phyloP scores from a whole-genome alignment of 208 protist species.

The Endotrypanum monterogeii region DNA sequence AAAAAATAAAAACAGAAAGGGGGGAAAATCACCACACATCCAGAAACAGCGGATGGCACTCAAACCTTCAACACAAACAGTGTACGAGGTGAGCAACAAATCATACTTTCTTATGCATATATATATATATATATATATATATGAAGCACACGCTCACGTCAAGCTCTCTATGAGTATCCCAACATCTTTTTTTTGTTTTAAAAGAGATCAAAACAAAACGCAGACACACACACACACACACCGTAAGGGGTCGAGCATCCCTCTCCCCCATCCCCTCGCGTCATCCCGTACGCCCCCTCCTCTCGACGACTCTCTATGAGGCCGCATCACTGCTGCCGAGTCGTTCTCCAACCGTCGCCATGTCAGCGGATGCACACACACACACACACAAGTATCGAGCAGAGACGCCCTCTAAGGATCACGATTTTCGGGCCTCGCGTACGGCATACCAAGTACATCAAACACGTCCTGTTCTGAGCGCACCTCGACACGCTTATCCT shows the following conservation, averaged over 20 bases:
- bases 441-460: slow-evolving; percentile 86
- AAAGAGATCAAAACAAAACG: no score
- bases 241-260: neutral
- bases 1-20: neutral
- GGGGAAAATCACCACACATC: neutral
- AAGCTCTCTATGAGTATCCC: no score
- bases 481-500: slow-evolving; percentile 82
- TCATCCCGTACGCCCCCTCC: neutral
- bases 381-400: no score
- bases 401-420: no score
- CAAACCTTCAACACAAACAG: no score
- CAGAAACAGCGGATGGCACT: no score
- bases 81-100: no score
- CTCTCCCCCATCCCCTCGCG: neutral
- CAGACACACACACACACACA: slow-evolving; percentile 4
- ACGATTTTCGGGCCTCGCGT: slow-evolving; percentile 84
- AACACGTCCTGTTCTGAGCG: slow-evolving; percentile 87
- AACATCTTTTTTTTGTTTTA: no score
- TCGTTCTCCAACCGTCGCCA: neutral
- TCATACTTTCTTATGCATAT: no score
- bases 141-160: no score
- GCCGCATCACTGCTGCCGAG: neutral
- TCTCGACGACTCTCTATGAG: slow-evolving; percentile 5
- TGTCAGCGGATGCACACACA: no score
- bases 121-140: no score